Conservation (phyloP, 345 rosid species). For the Pseudoturritis turrita region DNA sequence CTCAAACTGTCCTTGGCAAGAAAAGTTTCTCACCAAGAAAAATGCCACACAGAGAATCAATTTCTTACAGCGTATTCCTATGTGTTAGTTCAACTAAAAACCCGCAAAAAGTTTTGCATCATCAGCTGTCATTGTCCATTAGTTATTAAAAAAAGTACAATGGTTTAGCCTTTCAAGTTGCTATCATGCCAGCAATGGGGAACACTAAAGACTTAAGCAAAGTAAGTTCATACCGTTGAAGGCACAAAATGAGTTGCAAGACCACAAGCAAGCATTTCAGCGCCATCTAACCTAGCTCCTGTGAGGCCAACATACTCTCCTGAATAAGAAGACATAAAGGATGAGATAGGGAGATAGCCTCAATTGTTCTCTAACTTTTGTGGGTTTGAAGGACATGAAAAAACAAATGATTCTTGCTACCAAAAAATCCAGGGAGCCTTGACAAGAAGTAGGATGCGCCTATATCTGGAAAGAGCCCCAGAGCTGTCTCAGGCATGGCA, state of each 20-base stretch:
- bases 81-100: neutral
- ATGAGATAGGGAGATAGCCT: neutral
- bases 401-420: slow-evolving; percentile 29
- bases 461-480: slow-evolving; percentile 85
- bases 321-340: slow-evolving; percentile 13
- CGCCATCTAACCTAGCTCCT: slow-evolving; percentile 74
- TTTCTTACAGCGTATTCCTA: neutral
- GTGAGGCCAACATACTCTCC: slow-evolving; percentile 84
- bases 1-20: neutral
- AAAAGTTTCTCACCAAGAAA: neutral
- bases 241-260: slow-evolving; percentile 88
- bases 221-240: slow-evolving; percentile 43
- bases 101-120: neutral
- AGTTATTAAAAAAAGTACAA: too few species aligned
- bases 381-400: neutral
- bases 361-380: neutral
- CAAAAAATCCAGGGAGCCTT: slow-evolving; percentile 82
- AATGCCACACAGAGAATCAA: neutral
- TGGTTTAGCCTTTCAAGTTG: slow-evolving; percentile 2
- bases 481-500: slow-evolving; percentile 88
- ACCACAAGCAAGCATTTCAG: slow-evolving; percentile 85
- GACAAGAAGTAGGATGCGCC: slow-evolving; percentile 86
- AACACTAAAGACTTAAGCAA: neutral
- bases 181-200: neutral
- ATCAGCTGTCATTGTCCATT: neutral